phyloP scores from a whole-genome alignment of 345 rosid genomes.

The Noccaea bulbosa region DNA sequence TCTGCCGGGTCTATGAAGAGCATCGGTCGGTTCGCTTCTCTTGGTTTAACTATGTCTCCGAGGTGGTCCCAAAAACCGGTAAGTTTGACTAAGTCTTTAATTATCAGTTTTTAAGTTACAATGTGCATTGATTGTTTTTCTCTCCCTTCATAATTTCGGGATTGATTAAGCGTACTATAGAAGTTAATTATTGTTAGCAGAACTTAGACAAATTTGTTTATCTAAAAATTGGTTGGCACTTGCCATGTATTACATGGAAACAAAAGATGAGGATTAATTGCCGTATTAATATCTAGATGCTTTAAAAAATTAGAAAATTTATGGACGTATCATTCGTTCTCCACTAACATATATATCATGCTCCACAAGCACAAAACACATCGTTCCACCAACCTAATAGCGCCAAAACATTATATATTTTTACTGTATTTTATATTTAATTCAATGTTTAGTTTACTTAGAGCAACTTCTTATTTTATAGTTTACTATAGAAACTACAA shows the following conservation, averaged over 20 bases:
- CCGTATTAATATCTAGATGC: slow-evolving; percentile 11
- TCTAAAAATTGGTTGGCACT: slow-evolving; percentile 22
- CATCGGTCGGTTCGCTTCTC: slow-evolving; percentile 50
- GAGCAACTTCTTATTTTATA: slow-evolving; percentile 2
- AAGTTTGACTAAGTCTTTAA: slow-evolving; percentile 37
- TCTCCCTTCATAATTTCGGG: neutral
- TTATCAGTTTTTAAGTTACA: slow-evolving; percentile 1
- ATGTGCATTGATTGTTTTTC: slow-evolving; percentile 27
- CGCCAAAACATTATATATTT: slow-evolving; percentile 7
- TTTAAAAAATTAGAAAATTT: neutral
- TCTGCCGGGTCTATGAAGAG: slow-evolving; percentile 45
- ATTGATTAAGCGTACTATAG: neutral
- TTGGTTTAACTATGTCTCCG: slow-evolving; percentile 48
- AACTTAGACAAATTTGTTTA: neutral
- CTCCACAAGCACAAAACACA: slow-evolving; percentile 29
- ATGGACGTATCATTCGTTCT: slow-evolving; percentile 13
- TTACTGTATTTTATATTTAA: neutral
- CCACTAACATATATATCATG: slow-evolving; percentile 37
- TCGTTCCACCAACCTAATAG: slow-evolving; percentile 38
- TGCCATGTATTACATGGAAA: slow-evolving; percentile 8
- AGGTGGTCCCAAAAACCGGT: slow-evolving; percentile 57
- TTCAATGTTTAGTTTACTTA: neutral
- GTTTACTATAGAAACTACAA: neutral
- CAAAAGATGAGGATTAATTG: neutral
- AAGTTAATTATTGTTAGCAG: slow-evolving; percentile 14